Conservation (phyloP, 2,329 filamentous ascomycete genomes). For the Pseudocercospora eumusae region DNA sequence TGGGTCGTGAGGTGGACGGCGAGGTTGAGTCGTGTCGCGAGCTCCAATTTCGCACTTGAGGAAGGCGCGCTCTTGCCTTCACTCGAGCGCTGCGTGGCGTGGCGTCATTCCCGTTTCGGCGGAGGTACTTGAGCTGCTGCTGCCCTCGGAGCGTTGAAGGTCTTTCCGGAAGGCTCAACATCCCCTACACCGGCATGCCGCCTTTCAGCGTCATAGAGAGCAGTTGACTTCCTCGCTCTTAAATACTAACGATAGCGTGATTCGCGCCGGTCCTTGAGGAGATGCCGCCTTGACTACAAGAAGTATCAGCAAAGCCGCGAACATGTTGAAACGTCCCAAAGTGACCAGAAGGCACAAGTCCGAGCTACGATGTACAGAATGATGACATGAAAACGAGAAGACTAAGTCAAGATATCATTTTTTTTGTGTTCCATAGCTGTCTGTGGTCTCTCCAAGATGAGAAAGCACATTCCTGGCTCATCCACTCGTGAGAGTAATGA, state of each 20-base stretch:
- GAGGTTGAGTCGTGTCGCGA: not conserved
- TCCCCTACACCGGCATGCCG: not conserved
- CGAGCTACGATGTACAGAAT: not conserved
- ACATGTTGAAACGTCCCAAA: not conserved
- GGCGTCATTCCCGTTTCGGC: slow-evolving; percentile 2
- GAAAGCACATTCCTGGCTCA: slow-evolving; percentile 7
- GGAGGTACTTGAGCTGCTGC: not conserved
- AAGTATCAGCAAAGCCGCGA: not conserved
- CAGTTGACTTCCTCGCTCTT: no score
- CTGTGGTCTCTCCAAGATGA: slow-evolving; percentile 10
- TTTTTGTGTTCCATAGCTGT: slow-evolving; percentile 7
- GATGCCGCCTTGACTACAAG: not conserved
- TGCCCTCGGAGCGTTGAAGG: not conserved
- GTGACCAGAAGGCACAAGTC: not conserved
- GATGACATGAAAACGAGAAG: not conserved
- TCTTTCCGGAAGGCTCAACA: not conserved
- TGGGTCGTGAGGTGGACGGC: not conserved
- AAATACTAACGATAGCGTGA: no score
- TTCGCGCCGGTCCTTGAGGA: not conserved
- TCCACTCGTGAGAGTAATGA: slow-evolving; percentile 22
- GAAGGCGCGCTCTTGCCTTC: slow-evolving; percentile 11
- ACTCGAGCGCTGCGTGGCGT: slow-evolving; percentile 8
- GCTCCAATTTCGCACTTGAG: not conserved
- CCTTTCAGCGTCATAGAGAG: not conserved
- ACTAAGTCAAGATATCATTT: slow-evolving; percentile 7